Evolutionary conservation across 2,329 filamentous ascomycete species (phyloP), one percentile per base, ranked within the genome.

Genomic region (Trematosphaeria pertusa): DNA sequence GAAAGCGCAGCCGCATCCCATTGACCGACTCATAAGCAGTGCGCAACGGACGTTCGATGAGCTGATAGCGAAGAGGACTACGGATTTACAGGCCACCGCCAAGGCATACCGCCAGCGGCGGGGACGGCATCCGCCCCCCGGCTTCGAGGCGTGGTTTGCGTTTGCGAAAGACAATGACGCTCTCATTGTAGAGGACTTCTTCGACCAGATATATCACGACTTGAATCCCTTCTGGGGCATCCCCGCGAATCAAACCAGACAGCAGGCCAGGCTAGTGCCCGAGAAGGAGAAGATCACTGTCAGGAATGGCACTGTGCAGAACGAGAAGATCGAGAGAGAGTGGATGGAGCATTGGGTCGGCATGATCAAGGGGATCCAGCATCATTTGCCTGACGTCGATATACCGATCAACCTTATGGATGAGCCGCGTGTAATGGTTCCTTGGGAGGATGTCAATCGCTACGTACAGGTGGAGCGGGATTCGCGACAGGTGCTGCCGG

Each of bases 121-220:
- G 46, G 77, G 78, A 1, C 67, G 79, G 24, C 75, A 80, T 50
- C 78, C 79, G 11, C 79, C 79, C 6, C 79, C 79, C 1, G 67
- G 70, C 2, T 81, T 81, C 54, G 76, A 78, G 35, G 48, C 61
- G 28, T 81, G 79, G 79, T 76, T 71, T 51, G 49, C 69, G 4
- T 79, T 72, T 54, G 78, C 79, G 6, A 58, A 68, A 22, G 64
- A 68, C 9, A 60, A 74, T 35, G 61, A 73, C 39, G 71, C 75
- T 1, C 28, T 79, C 21, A 65, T 81, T 1, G 64, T 81, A 4
- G 78, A 81, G 55, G 74, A 78, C 5, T 75, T 79, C 50, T 81
- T 78, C 54, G 78, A 81, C 48, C 76, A 76, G 48, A 77, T 81
- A 8, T 78, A 81, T 56, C 59, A 76, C 46, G 78, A 81, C 44